These are phyloP conservation scores for Athelia sp. DNA, from an alignment of 1,284 basidiomycete genomes.

Conservation along the genomic window DNA sequence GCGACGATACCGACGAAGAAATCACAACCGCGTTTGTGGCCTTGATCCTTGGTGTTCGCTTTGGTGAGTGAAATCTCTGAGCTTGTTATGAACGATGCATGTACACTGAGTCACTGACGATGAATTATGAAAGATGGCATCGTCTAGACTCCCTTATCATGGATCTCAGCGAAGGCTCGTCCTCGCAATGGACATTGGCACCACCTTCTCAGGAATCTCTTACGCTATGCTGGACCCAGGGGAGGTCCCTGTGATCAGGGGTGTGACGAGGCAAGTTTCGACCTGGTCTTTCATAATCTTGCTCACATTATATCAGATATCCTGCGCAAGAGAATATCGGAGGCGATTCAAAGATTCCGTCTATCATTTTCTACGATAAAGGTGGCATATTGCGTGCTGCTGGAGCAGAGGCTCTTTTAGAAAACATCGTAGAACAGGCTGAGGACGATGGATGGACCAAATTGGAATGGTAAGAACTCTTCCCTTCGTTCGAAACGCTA, in stretches of 20 bases:
- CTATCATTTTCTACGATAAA: slow-evolving; percentile 28
- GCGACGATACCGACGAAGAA: no score
- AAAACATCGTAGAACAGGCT: slow-evolving; percentile 19
- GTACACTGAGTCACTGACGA: no score
- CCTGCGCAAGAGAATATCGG: slow-evolving; percentile 25
- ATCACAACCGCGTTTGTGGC: no score
- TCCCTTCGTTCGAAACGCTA: not conserved
- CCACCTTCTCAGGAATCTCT: slow-evolving; percentile 14
- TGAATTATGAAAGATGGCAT: no score
- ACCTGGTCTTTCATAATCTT: not conserved
- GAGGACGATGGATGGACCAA: slow-evolving; percentile 23
- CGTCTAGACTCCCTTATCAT: slow-evolving; percentile 7
- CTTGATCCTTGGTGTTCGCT: no score
- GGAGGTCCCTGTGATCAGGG: slow-evolving; percentile 11
- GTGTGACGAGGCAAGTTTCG: slow-evolving; percentile 8
- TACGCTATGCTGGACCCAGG: slow-evolving; percentile 16
- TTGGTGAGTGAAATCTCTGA: no score
- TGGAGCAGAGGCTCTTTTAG: slow-evolving; percentile 27
- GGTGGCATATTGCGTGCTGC: slow-evolving; percentile 21
- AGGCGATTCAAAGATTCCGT: slow-evolving; percentile 30
- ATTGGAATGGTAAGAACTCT: slow-evolving; percentile 23
- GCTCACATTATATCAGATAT: slow-evolving; percentile 17
- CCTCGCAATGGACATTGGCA: slow-evolving; percentile 14
- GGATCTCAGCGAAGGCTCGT: slow-evolving; percentile 10
- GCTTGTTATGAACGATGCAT: no score